phyloP scores from a whole-genome alignment of 345 rosid species.

The Camelina laxa region DNA sequence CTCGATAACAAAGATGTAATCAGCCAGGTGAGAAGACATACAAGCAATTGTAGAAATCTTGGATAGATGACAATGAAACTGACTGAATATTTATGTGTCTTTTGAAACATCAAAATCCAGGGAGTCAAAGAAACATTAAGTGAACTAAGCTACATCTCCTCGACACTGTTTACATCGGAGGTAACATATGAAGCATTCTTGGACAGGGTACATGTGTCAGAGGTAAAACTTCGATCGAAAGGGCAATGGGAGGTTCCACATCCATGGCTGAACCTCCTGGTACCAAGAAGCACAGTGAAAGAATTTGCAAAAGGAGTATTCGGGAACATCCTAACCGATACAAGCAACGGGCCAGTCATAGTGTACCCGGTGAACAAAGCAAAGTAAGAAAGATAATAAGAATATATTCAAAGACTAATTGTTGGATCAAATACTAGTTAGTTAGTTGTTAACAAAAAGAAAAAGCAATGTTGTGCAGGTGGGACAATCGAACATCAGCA shows the following conservation, averaged over 20 bases:
- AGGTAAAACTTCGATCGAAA: slow-evolving; percentile 75
- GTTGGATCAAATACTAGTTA: neutral
- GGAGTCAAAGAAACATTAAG: slow-evolving; percentile 62
- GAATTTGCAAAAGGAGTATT: slow-evolving; percentile 77
- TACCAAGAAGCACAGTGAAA: slow-evolving; percentile 75
- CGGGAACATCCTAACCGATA: slow-evolving; percentile 72
- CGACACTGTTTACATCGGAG: slow-evolving; percentile 76
- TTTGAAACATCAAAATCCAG: slow-evolving; percentile 50
- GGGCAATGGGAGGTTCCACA: slow-evolving; percentile 99
- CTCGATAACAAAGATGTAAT: slow-evolving; percentile 46
- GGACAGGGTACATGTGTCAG: slow-evolving; percentile 91
- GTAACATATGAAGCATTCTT: slow-evolving; percentile 79
- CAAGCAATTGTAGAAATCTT: slow-evolving; percentile 6
- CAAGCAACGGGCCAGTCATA: slow-evolving; percentile 95
- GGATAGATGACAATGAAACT: neutral
- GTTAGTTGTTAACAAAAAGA: neutral
- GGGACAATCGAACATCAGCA: slow-evolving; percentile 96
- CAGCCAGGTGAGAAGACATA: slow-evolving; percentile 57
- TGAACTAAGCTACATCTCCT: slow-evolving; percentile 66
- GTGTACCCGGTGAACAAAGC: slow-evolving; percentile 90
- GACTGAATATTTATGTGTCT: neutral
- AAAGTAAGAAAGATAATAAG: slow-evolving; percentile 56
- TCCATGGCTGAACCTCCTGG: slow-evolving; percentile 96
- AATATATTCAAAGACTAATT: too few relatives aligned
- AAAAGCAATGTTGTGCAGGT: slow-evolving; percentile 48